Conservation (phyloP, 176 grass and related monocot genomes). For the Chrysopogon serrulatus region DNA sequence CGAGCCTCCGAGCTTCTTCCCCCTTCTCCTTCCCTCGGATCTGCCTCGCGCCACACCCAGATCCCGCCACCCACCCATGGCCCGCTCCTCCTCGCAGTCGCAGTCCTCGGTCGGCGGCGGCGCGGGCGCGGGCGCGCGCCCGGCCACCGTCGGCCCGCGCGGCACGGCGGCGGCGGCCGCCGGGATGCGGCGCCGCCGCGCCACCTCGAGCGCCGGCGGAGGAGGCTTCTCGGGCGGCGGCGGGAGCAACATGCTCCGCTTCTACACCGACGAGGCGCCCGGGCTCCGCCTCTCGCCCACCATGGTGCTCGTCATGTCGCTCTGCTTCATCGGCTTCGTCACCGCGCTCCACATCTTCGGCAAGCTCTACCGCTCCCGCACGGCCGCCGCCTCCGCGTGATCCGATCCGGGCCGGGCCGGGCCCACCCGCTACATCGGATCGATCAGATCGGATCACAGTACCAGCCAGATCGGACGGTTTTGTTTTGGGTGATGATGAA, state of each 20-base stretch:
- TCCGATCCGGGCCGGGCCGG: not conserved
- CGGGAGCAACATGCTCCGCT: conserved; percentile 82
- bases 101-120: conserved; percentile 51
- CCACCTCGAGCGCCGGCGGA: not conserved
- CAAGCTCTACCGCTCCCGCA: conserved; percentile 84
- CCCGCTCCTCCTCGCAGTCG: conserved; percentile 67
- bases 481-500: not conserved
- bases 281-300: conserved; percentile 73
- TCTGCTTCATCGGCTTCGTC: conserved; percentile 82
- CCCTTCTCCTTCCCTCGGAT: not conserved
- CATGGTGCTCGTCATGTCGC: conserved; percentile 69
- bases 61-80: conserved; percentile 30
- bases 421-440: not conserved
- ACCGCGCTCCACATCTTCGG: conserved; percentile 87
- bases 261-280: conserved; percentile 88
- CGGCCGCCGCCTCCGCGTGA: conserved; percentile 56
- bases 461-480: not conserved
- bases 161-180: conserved; percentile 66
- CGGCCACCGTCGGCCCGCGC: conserved; percentile 53
- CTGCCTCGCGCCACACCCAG: not conserved
- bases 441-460: conserved; percentile 5
- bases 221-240: conserved; percentile 49
- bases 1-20: not conserved
- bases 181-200: conserved; percentile 59
- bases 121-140: conserved; percentile 29